A percentile compares a stretch with the other conserved stretches of the same genome.
Conservation (phyloP, 805 yeast species). For the Candida ortonii region DNA sequence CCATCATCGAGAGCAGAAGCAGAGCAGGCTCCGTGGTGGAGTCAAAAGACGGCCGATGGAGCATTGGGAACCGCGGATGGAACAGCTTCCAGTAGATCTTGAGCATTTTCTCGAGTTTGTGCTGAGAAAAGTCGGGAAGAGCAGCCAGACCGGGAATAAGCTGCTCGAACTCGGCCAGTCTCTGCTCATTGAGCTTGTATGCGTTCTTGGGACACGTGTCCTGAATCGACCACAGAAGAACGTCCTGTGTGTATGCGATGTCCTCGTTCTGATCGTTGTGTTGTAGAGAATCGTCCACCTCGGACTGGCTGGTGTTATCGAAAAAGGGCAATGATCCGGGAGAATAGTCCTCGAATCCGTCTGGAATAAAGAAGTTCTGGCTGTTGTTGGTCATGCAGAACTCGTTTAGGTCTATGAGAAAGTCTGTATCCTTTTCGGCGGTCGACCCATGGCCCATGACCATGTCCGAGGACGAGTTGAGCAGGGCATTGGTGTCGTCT, state of each 20-base stretch:
- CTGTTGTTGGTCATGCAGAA: constrained; percentile 25
- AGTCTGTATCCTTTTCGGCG: constrained; percentile 5
- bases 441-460: background rate
- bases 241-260: too few species aligned
- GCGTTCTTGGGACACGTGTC: constrained; percentile 7
- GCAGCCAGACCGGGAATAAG: constrained; percentile 27
- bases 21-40: constrained; percentile 47
- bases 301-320: background rate
- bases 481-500: constrained; percentile 15
- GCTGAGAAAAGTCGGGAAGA: constrained; percentile 30
- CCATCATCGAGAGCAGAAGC: constrained; percentile 51
- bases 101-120: constrained; percentile 30
- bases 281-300: constrained; percentile 2
- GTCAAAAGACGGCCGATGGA: constrained; percentile 58
- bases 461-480: background rate
- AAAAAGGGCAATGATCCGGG: constrained; percentile 1
- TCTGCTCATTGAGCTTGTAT: constrained; percentile 17
- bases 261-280: constrained; percentile 1
- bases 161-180: constrained; percentile 23
- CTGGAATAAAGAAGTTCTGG: constrained; percentile 31
- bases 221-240: too few species aligned
- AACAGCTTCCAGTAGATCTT: constrained; percentile 54
- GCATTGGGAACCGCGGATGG: constrained; percentile 56
- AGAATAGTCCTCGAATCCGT: constrained; percentile 28
- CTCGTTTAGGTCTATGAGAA: constrained; percentile 24